These are phyloP conservation scores for Aspergillus sergii DNA, from an alignment of 2,329 filamentous ascomycete species.

Conservation along the genomic window DNA sequence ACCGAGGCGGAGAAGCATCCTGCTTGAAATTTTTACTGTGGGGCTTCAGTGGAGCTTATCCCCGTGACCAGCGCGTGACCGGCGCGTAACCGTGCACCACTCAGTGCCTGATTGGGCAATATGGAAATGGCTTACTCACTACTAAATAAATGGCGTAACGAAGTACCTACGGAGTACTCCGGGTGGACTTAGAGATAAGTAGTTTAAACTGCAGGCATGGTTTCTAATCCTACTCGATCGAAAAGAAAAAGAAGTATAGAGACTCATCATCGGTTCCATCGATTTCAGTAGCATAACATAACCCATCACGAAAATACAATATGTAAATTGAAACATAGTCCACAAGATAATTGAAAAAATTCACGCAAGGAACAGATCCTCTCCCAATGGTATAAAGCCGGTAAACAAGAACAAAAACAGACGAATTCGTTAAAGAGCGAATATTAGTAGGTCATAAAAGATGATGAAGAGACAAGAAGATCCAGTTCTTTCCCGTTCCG, in stretches of 20 bases:
- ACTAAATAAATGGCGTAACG: background rate
- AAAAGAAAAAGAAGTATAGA: background rate
- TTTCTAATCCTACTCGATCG: background rate
- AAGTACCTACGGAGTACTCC: background rate
- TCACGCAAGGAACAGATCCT: conserved; percentile 13
- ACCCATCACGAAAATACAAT: conserved; percentile 1
- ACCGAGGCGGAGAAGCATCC: conserved; percentile 2
- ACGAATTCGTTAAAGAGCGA: conserved; percentile 23
- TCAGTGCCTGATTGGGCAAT: background rate
- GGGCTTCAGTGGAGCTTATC: background rate
- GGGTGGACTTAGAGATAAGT: background rate
- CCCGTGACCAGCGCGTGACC: conserved; percentile 4
- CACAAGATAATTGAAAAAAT: conserved; percentile 11
- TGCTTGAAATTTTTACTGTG: conserved; percentile 10
- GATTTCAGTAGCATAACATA: background rate
- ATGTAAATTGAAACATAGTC: background rate
- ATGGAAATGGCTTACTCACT: background rate
- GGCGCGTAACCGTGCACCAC: background rate
- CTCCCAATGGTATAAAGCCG: conserved; percentile 29
- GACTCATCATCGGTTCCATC: background rate
- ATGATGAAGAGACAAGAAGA: conserved; percentile 15
- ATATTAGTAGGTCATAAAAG: conserved; percentile 35
- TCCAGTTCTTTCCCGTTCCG: conserved; percentile 26
- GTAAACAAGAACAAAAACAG: conserved; percentile 9
- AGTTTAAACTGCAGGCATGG: background rate